These are phyloP conservation scores for Aureobasidium subglaciale DNA, from an alignment of 2,329 filamentous ascomycete species.

Conservation along the genomic window DNA sequence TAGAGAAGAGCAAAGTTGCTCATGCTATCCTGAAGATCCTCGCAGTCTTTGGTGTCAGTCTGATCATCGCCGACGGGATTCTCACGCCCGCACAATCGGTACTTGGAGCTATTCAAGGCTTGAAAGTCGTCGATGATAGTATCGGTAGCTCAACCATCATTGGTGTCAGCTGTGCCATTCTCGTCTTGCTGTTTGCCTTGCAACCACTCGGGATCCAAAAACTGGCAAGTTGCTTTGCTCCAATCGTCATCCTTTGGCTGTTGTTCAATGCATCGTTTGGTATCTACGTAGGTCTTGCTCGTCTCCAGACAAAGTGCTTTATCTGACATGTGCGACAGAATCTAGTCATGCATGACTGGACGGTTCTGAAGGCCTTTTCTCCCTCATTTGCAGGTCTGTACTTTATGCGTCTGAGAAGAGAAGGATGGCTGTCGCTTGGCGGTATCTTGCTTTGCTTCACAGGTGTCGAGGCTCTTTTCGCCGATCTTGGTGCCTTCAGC, in stretches of 20 bases:
- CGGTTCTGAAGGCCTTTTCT: constrained; percentile 47
- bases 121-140: constrained; percentile 50
- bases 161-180: constrained; percentile 57
- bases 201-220: constrained; percentile 59
- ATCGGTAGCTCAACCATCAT: constrained; percentile 53
- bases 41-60: constrained; percentile 58
- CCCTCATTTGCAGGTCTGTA: constrained; percentile 54
- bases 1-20: constrained; percentile 51
- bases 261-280: constrained; percentile 56
- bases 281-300: constrained; percentile 44
- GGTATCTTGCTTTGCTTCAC: constrained; percentile 70
- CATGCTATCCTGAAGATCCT: constrained; percentile 52
- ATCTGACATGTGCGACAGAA: constrained; percentile 28
- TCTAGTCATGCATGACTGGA: constrained; percentile 39
- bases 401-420: constrained; percentile 50
- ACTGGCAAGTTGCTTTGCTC: constrained; percentile 56
- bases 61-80: constrained; percentile 62
- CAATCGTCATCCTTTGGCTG: constrained; percentile 62
- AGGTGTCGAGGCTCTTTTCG: constrained; percentile 71
- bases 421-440: constrained; percentile 57
- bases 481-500: constrained; percentile 69
- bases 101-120: constrained; percentile 59
- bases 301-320: no score
- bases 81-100: constrained; percentile 65
- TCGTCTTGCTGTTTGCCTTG: constrained; percentile 56